Conservation (phyloP, 2,329 filamentous ascomycete genomes). For the Diaporthe destruens region DNA sequence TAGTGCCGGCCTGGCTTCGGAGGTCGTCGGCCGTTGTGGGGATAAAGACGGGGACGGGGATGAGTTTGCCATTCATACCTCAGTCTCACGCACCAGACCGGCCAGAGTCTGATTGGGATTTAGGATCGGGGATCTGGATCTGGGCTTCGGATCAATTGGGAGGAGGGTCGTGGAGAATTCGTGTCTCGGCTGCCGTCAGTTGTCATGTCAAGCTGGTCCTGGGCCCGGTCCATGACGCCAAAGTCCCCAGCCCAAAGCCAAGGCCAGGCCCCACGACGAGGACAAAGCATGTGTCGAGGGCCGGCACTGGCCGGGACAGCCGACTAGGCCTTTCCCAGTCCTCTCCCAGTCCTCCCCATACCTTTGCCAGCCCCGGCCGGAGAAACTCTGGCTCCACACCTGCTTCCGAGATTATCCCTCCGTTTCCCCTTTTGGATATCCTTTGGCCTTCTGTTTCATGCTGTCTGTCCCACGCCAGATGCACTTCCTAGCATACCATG, state of each 20-base stretch:
- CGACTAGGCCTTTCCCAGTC: not conserved
- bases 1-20: conserved; percentile 29
- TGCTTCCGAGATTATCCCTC: conserved; percentile 34
- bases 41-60: conserved; percentile 36
- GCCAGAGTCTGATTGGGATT: conserved; percentile 25
- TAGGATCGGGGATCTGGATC: conserved; percentile 29
- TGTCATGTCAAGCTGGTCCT: conserved; percentile 28
- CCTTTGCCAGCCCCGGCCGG: conserved; percentile 15
- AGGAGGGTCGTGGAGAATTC: conserved; percentile 25
- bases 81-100: conserved; percentile 25
- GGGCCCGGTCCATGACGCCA: conserved; percentile 11
- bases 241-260: conserved; percentile 16
- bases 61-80: conserved; percentile 38
- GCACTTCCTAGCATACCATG: not conserved
- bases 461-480: conserved; percentile 3
- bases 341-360: no score
- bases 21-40: conserved; percentile 29
- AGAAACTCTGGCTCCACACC: conserved; percentile 26
- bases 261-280: not conserved
- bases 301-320: not conserved
- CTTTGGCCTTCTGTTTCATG: conserved; percentile 5
- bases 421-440: conserved; percentile 23
- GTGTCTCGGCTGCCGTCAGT: conserved; percentile 33
- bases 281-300: not conserved
- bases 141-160: conserved; percentile 32